Conservation (phyloP, 2,329 filamentous ascomycete genomes). For the Colletotrichum sp. region DNA sequence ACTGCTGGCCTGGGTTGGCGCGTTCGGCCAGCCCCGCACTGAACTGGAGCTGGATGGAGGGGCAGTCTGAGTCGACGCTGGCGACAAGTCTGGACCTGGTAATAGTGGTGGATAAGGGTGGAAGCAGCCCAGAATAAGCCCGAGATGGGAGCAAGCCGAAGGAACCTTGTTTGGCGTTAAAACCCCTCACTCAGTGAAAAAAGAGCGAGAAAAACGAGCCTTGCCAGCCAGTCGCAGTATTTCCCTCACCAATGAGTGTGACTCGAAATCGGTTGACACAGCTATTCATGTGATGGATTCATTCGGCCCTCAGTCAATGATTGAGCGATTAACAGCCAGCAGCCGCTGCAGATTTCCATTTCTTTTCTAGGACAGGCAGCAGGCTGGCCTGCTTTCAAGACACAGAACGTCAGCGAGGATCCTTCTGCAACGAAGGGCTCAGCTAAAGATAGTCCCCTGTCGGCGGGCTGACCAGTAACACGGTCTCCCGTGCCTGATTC, state of each 20-base stretch:
- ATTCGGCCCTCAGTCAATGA: neutral
- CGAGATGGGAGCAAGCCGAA: slow-evolving; percentile 7
- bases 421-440: neutral
- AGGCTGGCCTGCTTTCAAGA: neutral
- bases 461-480: slow-evolving; percentile 6
- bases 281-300: neutral
- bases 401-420: neutral
- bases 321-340: slow-evolving; percentile 12
- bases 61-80: neutral
- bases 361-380: neutral
- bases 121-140: slow-evolving; percentile 21
- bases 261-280: neutral
- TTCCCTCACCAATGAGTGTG: slow-evolving; percentile 14
- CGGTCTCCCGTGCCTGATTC: neutral
- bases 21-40: slow-evolving; percentile 5
- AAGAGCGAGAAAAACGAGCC: slow-evolving; percentile 1
- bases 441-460: neutral
- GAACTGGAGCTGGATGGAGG: slow-evolving; percentile 8
- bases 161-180: slow-evolving; percentile 11
- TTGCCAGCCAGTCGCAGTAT: neutral
- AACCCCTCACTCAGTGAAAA: slow-evolving; percentile 17
- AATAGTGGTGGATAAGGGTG: slow-evolving; percentile 8
- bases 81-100: slow-evolving; percentile 13
- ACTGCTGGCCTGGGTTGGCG: neutral
- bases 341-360: neutral